A percentile compares a stretch with the other conserved stretches of the same genome.
Conservation (phyloP, 139 green algal species). For the Micractinium sp. region DNA sequence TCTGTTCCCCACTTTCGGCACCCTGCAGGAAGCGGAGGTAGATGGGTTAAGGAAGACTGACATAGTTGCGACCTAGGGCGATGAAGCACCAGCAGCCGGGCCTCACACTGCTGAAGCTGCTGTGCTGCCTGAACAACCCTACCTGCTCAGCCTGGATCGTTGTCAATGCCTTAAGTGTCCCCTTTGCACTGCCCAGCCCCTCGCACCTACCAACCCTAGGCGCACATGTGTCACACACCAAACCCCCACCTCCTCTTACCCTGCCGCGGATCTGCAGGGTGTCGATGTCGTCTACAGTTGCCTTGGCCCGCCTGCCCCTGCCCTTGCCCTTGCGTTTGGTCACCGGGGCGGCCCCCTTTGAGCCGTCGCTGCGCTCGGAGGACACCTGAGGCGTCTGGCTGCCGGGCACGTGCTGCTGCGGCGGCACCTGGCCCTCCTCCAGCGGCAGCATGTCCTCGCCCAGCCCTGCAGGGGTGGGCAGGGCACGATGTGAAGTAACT, state of each 20-base stretch:
- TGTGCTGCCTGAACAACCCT: neutral
- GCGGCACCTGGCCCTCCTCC: neutral
- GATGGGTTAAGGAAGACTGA: too few species aligned
- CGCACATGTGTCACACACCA: neutral
- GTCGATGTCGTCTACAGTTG: slow-evolving; percentile 22
- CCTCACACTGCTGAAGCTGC: neutral
- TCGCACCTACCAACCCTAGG: neutral
- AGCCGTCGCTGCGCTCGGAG: neutral
- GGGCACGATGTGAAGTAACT: too few species aligned
- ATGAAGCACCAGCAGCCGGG: too few species aligned
- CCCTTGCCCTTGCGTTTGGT: neutral
- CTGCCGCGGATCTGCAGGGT: slow-evolving; percentile 9
- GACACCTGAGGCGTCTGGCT: slow-evolving; percentile 5
- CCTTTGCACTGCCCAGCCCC: neutral
- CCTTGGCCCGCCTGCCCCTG: neutral
- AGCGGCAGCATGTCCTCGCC: too few species aligned
- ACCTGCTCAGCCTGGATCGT: neutral
- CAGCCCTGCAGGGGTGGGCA: neutral
- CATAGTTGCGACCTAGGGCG: too few species aligned
- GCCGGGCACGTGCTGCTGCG: neutral
- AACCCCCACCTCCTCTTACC: neutral
- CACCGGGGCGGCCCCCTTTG: neutral
- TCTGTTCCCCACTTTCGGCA: neutral
- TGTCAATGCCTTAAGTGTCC: too few species aligned
- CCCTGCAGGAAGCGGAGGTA: neutral